A percentile compares a stretch with the other conserved stretches of the same genome.
These are phyloP conservation scores for Phytophthora cactorum DNA, from an alignment of 352 stramenopile genomes.

Conservation along the genomic window DNA sequence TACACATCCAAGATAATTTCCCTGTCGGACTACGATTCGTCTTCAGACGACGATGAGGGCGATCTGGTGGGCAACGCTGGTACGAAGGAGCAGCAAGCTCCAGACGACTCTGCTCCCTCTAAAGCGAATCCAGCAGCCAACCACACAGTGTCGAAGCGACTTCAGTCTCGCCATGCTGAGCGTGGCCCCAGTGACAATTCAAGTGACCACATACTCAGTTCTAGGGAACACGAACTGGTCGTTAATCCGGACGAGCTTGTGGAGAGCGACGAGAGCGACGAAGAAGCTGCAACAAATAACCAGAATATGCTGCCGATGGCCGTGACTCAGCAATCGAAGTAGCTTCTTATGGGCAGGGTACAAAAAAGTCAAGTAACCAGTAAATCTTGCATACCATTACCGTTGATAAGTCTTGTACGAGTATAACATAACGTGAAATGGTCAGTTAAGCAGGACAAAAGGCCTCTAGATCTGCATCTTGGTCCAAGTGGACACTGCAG, in stretches of 20 bases:
- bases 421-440: background rate
- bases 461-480: conserved; percentile 58
- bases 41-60: conserved; percentile 43
- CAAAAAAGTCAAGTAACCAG: background rate
- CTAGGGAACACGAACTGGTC: conserved; percentile 24
- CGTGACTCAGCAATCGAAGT: background rate
- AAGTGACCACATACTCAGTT: conserved; percentile 18
- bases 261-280: conserved; percentile 35
- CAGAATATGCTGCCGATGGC: background rate
- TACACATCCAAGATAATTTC: conserved; percentile 46
- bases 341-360: no score
- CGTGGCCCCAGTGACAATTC: conserved; percentile 22
- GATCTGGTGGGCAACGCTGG: conserved; percentile 11
- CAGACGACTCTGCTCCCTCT: background rate
- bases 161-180: conserved; percentile 17
- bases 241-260: conserved; percentile 38
- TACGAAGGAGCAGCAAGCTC: background rate
- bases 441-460: conserved; percentile 1
- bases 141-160: conserved; percentile 5
- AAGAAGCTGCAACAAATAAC: conserved; percentile 14
- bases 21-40: conserved; percentile 37
- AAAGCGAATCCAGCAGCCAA: background rate
- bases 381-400: background rate
- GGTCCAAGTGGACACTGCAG: conserved; percentile 66
- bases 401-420: background rate